These are phyloP conservation scores for Avicennia marina DNA, from an alignment of 257 asterid species.

Conservation along the genomic window DNA sequence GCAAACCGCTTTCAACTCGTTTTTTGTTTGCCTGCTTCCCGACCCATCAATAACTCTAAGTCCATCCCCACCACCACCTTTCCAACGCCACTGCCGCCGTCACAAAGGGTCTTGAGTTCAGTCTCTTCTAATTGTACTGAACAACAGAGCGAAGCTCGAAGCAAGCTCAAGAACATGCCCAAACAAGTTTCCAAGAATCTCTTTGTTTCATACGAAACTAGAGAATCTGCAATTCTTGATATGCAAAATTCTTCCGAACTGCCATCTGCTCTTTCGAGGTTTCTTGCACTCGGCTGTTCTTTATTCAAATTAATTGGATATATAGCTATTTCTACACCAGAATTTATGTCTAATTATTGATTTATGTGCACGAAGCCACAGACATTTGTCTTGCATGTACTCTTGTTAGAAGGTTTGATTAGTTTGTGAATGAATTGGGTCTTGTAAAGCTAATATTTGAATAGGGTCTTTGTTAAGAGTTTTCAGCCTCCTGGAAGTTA, in stretches of 20 bases:
- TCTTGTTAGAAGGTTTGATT: background rate
- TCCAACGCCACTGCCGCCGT: conserved; percentile 23
- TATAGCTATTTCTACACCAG: background rate
- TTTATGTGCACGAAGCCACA: background rate
- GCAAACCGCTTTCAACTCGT: conserved; percentile 29
- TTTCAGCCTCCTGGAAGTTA: background rate
- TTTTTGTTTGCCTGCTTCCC: conserved; percentile 18
- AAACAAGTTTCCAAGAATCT: conserved; percentile 18
- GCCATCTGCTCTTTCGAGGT: conserved; percentile 82
- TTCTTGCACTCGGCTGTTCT: background rate
- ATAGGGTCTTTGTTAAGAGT: background rate
- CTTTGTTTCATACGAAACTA: conserved; percentile 24
- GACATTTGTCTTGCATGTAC: background rate
- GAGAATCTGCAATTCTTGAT: conserved; percentile 59
- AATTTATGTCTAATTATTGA: conserved; percentile 11
- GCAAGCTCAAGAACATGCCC: conserved; percentile 21
- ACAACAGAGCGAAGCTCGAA: conserved; percentile 22
- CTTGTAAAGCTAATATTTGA: conserved; percentile 2
- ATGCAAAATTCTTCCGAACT: conserved; percentile 61
- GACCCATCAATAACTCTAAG: conserved; percentile 18
- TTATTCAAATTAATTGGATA: background rate
- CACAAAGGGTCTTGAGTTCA: conserved; percentile 21
- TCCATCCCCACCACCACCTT: conserved; percentile 14
- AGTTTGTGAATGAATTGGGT: conserved; percentile 4
- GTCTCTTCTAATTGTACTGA: conserved; percentile 12